A percentile compares a stretch with the other conserved stretches of the same genome.
Conservation (phyloP, 140 eudicot genomes). For the Flaveria floridana region DNA sequence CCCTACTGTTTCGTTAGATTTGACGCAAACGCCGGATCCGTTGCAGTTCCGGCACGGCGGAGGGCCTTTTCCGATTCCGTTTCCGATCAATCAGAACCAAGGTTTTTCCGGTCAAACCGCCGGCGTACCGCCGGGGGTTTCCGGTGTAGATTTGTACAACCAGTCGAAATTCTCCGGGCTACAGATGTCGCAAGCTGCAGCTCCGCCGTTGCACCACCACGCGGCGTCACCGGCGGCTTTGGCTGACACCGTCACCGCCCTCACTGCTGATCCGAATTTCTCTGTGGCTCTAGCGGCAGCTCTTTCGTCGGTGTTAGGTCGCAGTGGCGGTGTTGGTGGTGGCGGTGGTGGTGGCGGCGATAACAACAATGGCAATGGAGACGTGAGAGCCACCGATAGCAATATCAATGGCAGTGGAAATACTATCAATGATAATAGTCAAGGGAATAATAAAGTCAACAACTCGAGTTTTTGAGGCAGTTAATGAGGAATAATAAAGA, state of each 20-base stretch:
- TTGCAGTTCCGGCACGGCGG: constrained; percentile 46
- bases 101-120: constrained; percentile 35
- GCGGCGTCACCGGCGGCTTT: constrained; percentile 34
- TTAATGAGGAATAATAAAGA: constrained; percentile 27
- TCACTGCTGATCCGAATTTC: constrained; percentile 67
- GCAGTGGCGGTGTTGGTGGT: neutral
- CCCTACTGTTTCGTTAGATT: constrained; percentile 79
- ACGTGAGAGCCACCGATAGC: constrained; percentile 38
- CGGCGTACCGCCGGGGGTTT: constrained; percentile 49
- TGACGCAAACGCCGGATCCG: constrained; percentile 64
- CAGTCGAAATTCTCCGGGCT: constrained; percentile 75
- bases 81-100: constrained; percentile 32
- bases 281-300: constrained; percentile 80
- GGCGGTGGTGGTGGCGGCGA: constrained; percentile 37
- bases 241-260: constrained; percentile 63
- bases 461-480: constrained; percentile 33
- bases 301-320: constrained; percentile 45
- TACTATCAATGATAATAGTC: constrained; percentile 26
- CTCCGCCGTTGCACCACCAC: constrained; percentile 26
- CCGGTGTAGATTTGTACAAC: constrained; percentile 60
- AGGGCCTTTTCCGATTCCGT: constrained; percentile 42
- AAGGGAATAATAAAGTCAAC: constrained; percentile 35
- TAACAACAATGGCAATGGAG: constrained; percentile 22
- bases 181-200: constrained; percentile 54
- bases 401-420: constrained; percentile 48